Evolutionary conservation across 352 stramenopile genomes (phyloP).

Genomic region (Globisporangium solare): DNA sequence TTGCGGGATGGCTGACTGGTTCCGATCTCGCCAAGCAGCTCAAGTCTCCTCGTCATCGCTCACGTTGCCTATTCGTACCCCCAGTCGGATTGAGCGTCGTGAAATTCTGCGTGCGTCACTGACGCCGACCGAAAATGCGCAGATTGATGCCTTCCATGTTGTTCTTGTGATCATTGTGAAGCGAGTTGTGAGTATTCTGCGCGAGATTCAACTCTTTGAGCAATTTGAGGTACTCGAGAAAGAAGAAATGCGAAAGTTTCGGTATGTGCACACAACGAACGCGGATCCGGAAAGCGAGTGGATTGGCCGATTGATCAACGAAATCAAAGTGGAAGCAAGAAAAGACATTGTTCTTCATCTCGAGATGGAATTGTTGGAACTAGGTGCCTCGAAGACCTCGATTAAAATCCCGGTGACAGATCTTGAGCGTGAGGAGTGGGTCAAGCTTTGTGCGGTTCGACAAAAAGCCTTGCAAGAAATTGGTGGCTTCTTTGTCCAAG

Average conservation of each 20-base stretch:
- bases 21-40: constrained; percentile 16
- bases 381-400: constrained; percentile 25
- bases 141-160: constrained; percentile 54
- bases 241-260: constrained; percentile 51
- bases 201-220: constrained; percentile 58
- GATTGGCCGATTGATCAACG: constrained; percentile 48
- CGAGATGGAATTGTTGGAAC: constrained; percentile 59
- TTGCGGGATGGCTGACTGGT: constrained; percentile 33
- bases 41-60: constrained; percentile 9
- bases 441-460: constrained; percentile 31
- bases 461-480: constrained; percentile 42
- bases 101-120: constrained; percentile 44
- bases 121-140: constrained; percentile 51
- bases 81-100: constrained; percentile 41
- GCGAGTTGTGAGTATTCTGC: constrained; percentile 41
- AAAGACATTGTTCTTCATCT: constrained; percentile 57
- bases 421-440: constrained; percentile 42
- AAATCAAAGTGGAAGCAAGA: constrained; percentile 40
- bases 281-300: constrained; percentile 41
- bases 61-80: constrained; percentile 8
- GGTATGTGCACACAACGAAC: constrained; percentile 45
- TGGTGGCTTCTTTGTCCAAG: constrained; percentile 47
- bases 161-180: constrained; percentile 53
- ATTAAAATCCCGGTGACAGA: constrained; percentile 15
- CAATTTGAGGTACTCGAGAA: constrained; percentile 42